Percentiles rank a stretch among this genome's conserved stretches.
phyloP scores from a whole-genome alignment of 495 filamentous ascomycete genomes.

The Podospora pseudopauciseta region DNA sequence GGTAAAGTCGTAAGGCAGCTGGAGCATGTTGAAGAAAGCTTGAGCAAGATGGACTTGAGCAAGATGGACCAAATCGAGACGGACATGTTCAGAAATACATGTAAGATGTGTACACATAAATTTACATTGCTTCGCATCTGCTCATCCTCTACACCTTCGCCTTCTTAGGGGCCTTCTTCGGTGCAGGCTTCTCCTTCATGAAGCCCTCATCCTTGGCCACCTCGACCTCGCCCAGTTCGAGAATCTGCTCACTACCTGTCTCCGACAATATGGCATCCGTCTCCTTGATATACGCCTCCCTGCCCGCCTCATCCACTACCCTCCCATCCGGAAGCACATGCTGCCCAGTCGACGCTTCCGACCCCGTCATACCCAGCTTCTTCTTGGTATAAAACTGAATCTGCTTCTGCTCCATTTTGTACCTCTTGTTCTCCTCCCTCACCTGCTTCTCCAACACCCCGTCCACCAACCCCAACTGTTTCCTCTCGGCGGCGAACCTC shows the following conservation, averaged over 20 bases:
- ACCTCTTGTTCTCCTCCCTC: constrained; percentile 4
- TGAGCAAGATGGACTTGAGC: too few relatives aligned
- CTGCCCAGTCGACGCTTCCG: not conserved
- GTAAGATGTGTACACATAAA: not conserved
- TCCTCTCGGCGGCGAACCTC: constrained; percentile 56
- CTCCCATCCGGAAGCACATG: constrained; percentile 4
- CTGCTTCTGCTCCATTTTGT: constrained; percentile 40
- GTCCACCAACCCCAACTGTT: constrained; percentile 34
- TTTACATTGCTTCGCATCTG: not conserved
- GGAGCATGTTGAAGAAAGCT: too few relatives aligned
- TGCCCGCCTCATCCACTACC: not conserved
- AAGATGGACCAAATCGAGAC: too few relatives aligned
- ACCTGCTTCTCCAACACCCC: constrained; percentile 11
- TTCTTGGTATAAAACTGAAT: constrained; percentile 22
- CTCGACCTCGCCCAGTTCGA: constrained; percentile 25
- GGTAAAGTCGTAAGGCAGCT: too few relatives aligned
- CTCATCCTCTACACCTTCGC: not conserved
- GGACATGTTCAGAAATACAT: not conserved
- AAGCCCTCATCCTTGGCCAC: constrained; percentile 20
- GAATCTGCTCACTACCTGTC: constrained; percentile 42
- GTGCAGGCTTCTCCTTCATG: constrained; percentile 24
- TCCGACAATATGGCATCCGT: constrained; percentile 38
- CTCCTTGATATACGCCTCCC: constrained; percentile 33
- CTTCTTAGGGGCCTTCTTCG: not conserved
- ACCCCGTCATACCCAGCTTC: constrained; percentile 12